Base-by-base conservation (phyloP, 768 basidiomycete genomes). In the Kwoniella dejecticola region DNA sequence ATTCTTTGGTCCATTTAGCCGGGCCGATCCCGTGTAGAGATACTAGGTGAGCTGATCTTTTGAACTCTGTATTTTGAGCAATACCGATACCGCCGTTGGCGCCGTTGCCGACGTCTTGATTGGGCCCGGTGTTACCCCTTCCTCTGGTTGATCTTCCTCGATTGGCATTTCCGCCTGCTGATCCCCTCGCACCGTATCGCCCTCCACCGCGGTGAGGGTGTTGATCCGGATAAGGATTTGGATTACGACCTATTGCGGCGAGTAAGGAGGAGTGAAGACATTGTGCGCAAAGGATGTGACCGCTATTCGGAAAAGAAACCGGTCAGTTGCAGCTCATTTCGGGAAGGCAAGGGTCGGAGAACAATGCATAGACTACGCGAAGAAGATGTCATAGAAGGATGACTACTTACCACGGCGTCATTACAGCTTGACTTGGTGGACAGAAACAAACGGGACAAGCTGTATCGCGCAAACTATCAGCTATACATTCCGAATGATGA, bases 361-460 rank as follows among this genome's bases (percentile, higher is more conserved):
- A 38, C 27, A 58, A 21, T n/a, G 4, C n/a, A n/a, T n/a, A 6
- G 38, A 1, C 10, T 31, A 24, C 10, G 21, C 11, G 19, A 2
- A 30, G 38, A 0, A 57, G 1, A 44, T 24, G 10, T 6, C 6
- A 31, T 29, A 13, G 48, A 52, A n/a, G n/a, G n/a, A n/a, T 21
- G 1, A 24, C 17, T 30, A 56, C 65, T 59, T 30, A 74, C 72
- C 73, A 75, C 15, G 47, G 49, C 29, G 70, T 75, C 53, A 69
- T 60, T 2, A 75, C 70, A 1, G 73, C 67, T 55, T 62, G 57
- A 3, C 41, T 52, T 1, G 70, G 70, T 0, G 54, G 46, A 33
- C 55, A 62, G 58, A 75, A 71, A 48, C 73, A 75, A 12, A 75
- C 60, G 1, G 73, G 70, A 45, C 73, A 75, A 30, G 64, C 73